Evolutionary conservation across 352 stramenopile genomes (phyloP).

Genomic region (Phytophthora hybrid): DNA sequence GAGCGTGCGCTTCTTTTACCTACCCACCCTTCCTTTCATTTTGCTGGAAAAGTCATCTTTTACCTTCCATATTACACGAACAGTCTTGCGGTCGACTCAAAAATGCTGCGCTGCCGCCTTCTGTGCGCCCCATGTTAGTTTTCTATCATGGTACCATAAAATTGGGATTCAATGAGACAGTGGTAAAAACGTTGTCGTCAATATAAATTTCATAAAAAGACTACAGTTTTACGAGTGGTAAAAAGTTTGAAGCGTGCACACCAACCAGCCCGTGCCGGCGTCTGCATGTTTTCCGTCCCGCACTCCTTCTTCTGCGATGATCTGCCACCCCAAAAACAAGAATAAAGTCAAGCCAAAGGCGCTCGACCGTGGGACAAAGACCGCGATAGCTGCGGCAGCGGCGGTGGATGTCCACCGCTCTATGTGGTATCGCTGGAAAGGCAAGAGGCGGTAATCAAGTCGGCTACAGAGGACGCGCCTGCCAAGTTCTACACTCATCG

Average conservation of each 20-base stretch:
- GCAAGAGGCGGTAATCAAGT: not conserved
- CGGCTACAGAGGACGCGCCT: not conserved
- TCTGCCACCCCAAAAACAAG: not conserved
- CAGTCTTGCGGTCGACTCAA: too few species aligned
- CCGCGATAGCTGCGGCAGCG: not conserved
- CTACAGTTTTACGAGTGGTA: not conserved
- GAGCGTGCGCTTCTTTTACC: too few species aligned
- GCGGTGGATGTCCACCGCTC: not conserved
- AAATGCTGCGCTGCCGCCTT: too few species aligned
- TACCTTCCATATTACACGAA: too few species aligned
- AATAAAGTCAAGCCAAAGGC: not conserved
- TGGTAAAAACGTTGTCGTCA: not conserved
- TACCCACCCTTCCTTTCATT: too few species aligned
- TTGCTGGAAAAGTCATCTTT: too few species aligned
- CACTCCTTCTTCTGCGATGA: not conserved
- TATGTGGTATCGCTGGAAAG: not conserved
- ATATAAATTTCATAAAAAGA: not conserved
- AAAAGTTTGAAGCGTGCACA: not conserved
- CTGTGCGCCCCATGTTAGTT: too few species aligned
- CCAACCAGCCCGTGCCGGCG: not conserved
- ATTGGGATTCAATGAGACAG: not conserved
- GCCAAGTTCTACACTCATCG: not conserved
- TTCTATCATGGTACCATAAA: too few species aligned
- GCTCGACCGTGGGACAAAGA: not conserved
- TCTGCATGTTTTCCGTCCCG: not conserved